Conservation (phyloP, 768 basidiomycete genomes). For the Termitomyces bulborhizus region DNA sequence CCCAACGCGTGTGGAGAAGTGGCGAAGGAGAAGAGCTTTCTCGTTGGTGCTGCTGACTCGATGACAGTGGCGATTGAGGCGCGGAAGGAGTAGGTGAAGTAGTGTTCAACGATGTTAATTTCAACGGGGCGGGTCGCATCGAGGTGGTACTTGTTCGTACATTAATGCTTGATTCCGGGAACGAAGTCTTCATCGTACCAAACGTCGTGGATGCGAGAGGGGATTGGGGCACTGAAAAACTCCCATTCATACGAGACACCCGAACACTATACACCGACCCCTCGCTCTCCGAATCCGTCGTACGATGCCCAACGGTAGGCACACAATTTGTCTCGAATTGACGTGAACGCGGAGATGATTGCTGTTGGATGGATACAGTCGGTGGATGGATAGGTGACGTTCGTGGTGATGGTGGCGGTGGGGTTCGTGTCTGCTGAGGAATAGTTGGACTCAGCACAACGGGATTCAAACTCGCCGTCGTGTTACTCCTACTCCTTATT, state of each 20-base stretch:
- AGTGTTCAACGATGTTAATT: slow-evolving; percentile 8
- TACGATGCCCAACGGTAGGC: not conserved
- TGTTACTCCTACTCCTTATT: slow-evolving; percentile 11
- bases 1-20: slow-evolving; percentile 35
- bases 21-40: slow-evolving; percentile 20
- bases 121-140: slow-evolving; percentile 25
- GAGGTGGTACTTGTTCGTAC: not conserved
- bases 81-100: not conserved
- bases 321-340: not conserved
- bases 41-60: not conserved
- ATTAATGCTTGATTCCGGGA: not conserved
- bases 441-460: not conserved
- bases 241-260: not conserved
- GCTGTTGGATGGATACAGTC: not conserved
- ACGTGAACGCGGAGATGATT: not conserved
- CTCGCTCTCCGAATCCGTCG: slow-evolving; percentile 1
- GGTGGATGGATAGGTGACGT: not conserved
- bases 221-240: not conserved
- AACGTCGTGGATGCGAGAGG: not conserved
- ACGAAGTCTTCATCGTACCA: not conserved
- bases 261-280: not conserved
- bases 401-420: not conserved
- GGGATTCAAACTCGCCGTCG: slow-evolving; percentile 11
- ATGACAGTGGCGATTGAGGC: not conserved
- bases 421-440: not conserved